These are phyloP conservation scores for Larix sibirica DNA, from an alignment of 83 land plant species.

Conservation along the genomic window DNA sequence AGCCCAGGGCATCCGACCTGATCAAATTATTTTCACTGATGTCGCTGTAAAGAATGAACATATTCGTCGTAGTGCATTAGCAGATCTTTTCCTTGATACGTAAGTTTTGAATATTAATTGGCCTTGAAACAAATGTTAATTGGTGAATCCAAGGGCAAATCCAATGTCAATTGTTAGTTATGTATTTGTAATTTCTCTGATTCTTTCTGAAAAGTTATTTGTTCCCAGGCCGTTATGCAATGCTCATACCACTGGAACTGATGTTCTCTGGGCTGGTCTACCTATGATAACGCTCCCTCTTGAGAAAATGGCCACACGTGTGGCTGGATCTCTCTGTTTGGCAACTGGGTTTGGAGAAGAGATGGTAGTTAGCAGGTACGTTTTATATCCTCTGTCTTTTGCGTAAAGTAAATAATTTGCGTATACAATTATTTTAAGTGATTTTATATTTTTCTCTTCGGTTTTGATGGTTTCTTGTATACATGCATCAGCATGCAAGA, in stretches of 20 bases:
- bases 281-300: constrained; percentile 96
- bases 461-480: not conserved
- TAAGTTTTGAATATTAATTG: constrained; percentile 29
- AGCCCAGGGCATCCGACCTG: constrained; percentile 83
- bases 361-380: constrained; percentile 95
- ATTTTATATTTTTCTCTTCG: not conserved
- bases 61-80: constrained; percentile 88
- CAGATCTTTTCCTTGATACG: constrained; percentile 97
- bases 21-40: constrained; percentile 97
- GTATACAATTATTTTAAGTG: not conserved
- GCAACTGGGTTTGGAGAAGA: constrained; percentile 96
- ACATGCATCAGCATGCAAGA: constrained; percentile 76
- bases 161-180: not conserved
- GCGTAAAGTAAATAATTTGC: not conserved
- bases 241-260: constrained; percentile 98
- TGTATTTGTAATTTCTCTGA: not conserved
- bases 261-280: constrained; percentile 97
- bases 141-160: not conserved
- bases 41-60: constrained; percentile 95
- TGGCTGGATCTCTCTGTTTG: constrained; percentile 92
- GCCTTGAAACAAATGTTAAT: not conserved
- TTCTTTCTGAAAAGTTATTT: not conserved
- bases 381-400: not conserved
- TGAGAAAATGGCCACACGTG: constrained; percentile 98
- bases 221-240: constrained; percentile 93